Conservation (phyloP, 768 basidiomycete genomes). For the Gymnopilus dilepis region DNA sequence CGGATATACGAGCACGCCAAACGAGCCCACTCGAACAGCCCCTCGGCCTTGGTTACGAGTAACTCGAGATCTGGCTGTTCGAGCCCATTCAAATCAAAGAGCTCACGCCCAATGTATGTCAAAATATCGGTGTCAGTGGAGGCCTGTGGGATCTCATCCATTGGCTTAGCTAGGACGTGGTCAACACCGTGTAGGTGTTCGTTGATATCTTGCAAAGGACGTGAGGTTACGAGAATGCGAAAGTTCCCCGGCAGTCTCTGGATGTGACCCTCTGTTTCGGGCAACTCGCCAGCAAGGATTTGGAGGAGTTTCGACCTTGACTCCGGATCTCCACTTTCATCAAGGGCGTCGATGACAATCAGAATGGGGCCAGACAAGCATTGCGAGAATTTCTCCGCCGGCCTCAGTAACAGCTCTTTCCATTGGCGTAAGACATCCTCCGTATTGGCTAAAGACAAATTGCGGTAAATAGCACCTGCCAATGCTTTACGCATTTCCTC, state of each 20-base stretch:
- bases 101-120: no score
- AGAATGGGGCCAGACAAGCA: constrained; percentile 23
- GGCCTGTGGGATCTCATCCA: constrained; percentile 7
- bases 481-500: constrained; percentile 3
- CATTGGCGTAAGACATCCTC: constrained; percentile 21
- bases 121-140: constrained; percentile 4
- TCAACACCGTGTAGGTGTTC: constrained; percentile 6
- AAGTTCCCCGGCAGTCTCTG: constrained; percentile 29
- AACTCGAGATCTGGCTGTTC: no score
- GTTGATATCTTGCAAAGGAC: constrained; percentile 30
- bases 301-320: constrained; percentile 28
- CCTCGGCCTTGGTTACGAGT: no score
- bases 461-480: constrained; percentile 4
- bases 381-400: constrained; percentile 12
- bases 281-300: constrained; percentile 23
- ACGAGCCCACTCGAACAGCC: no score
- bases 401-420: constrained; percentile 21
- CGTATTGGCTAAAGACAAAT: constrained; percentile 9
- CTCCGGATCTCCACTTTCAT: constrained; percentile 34
- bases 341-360: constrained; percentile 42
- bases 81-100: no score
- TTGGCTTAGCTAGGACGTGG: not conserved
- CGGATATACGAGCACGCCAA: no score
- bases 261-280: not conserved
- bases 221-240: constrained; percentile 38